Conservation (phyloP, 768 basidiomycete species). For the Galerina sulciceps region DNA sequence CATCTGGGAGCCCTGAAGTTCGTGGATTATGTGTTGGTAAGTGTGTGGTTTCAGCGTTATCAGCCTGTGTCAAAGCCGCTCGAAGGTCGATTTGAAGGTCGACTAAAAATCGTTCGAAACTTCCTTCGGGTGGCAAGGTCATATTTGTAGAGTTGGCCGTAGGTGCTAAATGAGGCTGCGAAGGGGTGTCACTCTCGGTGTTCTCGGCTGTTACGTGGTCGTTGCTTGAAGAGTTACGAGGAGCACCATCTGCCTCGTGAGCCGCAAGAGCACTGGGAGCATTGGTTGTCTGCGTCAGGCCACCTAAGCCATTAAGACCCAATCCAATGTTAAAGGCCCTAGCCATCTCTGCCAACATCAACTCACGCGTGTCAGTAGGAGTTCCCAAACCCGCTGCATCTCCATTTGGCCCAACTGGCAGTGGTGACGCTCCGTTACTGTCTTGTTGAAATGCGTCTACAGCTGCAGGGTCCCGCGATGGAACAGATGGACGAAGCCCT, state of each 20-base stretch:
- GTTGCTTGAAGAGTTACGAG: background rate
- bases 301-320: constrained; percentile 41
- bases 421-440: background rate
- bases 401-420: background rate
- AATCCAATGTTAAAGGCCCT: constrained; percentile 79
- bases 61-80: constrained; percentile 54
- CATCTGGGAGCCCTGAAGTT: background rate
- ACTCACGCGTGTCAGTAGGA: constrained; percentile 59
- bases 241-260: constrained; percentile 4
- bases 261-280: constrained; percentile 11
- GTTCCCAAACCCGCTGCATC: constrained; percentile 11
- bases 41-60: constrained; percentile 7
- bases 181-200: background rate
- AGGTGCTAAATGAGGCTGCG: background rate
- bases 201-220: constrained; percentile 3
- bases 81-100: constrained; percentile 79
- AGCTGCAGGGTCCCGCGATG: constrained; percentile 11
- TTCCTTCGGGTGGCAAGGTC: constrained; percentile 54
- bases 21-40: background rate
- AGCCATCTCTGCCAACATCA: constrained; percentile 83
- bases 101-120: constrained; percentile 81
- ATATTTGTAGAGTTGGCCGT: constrained; percentile 1
- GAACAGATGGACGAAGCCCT: constrained; percentile 44
- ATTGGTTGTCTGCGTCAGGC: constrained; percentile 6
- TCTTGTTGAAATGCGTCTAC: constrained; percentile 1